A percentile compares a stretch with the other conserved stretches of the same genome.
Conservation (phyloP, 352 stramenopile genomes). For the Phytopythium boreale region DNA sequence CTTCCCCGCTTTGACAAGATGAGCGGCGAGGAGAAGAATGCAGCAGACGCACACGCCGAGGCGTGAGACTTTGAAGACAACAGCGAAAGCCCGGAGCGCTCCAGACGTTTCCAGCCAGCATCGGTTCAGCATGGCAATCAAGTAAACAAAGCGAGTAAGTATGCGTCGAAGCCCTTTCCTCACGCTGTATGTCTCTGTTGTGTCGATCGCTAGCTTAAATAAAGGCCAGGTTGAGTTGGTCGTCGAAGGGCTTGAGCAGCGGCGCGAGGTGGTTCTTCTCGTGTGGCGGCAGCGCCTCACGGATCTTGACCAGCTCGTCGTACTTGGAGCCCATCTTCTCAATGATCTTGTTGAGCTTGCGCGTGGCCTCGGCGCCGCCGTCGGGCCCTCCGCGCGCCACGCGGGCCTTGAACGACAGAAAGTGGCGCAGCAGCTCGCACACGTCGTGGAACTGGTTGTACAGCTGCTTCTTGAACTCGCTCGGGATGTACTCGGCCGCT, state of each 20-base stretch:
- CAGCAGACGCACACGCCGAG: neutral
- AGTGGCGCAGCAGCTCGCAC: constrained; percentile 79
- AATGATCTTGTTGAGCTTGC: constrained; percentile 83
- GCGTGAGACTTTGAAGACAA: neutral
- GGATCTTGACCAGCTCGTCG: constrained; percentile 81
- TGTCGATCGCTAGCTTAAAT: constrained; percentile 38
- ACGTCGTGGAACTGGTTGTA: constrained; percentile 87
- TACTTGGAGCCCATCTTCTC: constrained; percentile 88
- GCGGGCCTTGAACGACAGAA: constrained; percentile 77
- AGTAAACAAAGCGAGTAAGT: neutral
- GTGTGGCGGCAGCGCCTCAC: constrained; percentile 72
- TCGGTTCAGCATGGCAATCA: neutral
- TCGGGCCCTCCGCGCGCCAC: constrained; percentile 45
- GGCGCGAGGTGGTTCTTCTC: constrained; percentile 81
- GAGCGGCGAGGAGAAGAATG: constrained; percentile 11
- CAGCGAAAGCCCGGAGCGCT: neutral
- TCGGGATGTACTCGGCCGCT: constrained; percentile 73
- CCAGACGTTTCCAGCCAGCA: neutral
- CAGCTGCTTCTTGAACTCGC: constrained; percentile 85
- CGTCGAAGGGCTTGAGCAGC: constrained; percentile 81
- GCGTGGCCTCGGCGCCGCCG: constrained; percentile 47
- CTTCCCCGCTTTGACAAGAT: constrained; percentile 4
- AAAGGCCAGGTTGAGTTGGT: constrained; percentile 88
- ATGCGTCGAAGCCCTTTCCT: neutral
- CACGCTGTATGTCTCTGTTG: neutral